Evolutionary conservation across 352 stramenopile genomes (phyloP).

Genomic region (Thalassiosira ordinaria): DNA sequence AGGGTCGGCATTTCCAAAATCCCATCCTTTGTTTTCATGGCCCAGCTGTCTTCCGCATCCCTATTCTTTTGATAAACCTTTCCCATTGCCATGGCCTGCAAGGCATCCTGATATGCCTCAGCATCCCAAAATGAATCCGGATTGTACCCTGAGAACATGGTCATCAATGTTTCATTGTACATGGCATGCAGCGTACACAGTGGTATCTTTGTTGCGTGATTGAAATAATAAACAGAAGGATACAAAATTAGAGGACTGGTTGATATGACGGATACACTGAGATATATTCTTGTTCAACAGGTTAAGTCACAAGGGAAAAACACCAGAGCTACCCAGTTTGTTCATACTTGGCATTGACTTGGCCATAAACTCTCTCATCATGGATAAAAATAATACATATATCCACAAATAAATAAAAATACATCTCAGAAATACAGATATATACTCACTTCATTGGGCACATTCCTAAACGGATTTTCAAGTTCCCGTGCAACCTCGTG

Average conservation of each 20-base stretch:
- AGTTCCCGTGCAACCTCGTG: conserved; percentile 80
- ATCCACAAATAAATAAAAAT: no score
- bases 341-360: no score
- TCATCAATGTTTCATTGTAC: conserved; percentile 80
- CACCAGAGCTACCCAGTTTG: no score
- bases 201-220: no score
- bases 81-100: conserved; percentile 32
- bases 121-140: conserved; percentile 75
- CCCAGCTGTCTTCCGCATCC: neutral
- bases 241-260: no score
- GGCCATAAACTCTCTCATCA: no score
- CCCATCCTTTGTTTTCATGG: conserved; percentile 1
- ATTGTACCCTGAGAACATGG: conserved; percentile 79
- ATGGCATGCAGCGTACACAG: conserved; percentile 68
- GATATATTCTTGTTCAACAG: no score
- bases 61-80: conserved; percentile 16
- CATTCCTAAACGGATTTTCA: conserved; percentile 82
- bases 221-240: no score
- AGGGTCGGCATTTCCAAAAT: neutral
- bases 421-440: no score
- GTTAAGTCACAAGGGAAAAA: no score
- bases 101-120: conserved; percentile 33
- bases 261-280: no score
- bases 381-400: no score
- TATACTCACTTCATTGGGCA: conserved; percentile 85